Conservation (phyloP, 495 filamentous ascomycete genomes). For the Neurospora sp. region DNA sequence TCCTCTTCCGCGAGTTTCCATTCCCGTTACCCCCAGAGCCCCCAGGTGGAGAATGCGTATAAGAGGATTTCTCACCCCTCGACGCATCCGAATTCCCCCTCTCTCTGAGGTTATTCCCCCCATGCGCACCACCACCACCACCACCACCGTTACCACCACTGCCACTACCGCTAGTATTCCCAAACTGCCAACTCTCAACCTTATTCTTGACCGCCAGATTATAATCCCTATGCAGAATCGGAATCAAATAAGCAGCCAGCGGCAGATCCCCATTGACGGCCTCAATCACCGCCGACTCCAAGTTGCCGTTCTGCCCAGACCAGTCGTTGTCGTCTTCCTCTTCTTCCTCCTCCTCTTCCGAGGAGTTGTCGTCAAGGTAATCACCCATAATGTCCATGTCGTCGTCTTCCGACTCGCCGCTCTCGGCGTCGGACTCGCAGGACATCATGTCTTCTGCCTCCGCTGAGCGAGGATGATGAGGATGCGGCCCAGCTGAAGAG, state of each 20-base stretch:
- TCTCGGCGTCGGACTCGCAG: background rate
- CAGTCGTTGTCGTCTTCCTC: constrained; percentile 15
- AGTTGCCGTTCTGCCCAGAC: constrained; percentile 17
- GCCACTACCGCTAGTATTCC: background rate
- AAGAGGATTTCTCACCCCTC: constrained; percentile 2
- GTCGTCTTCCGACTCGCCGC: background rate
- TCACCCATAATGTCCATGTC: constrained; percentile 11
- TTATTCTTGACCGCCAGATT: constrained; percentile 13
- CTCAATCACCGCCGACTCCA: constrained; percentile 13
- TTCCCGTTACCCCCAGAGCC: background rate
- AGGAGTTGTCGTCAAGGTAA: constrained; percentile 2
- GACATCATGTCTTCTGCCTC: background rate
- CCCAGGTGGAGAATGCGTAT: background rate
- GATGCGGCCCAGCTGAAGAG: background rate
- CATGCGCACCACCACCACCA: background rate
- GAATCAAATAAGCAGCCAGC: constrained; percentile 15
- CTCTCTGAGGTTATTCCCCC: background rate
- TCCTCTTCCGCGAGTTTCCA: constrained; percentile 7
- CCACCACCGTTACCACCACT: background rate
- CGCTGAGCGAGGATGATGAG: background rate
- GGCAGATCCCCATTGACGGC: constrained; percentile 14
- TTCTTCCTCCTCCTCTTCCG: constrained; percentile 5
- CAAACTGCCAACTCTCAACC: constrained; percentile 16
- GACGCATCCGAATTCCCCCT: constrained; percentile 4
- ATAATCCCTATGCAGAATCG: constrained; percentile 13